A percentile compares a stretch with the other conserved stretches of the same genome.
These are phyloP conservation scores for Paecilomyces sp. DNA, from an alignment of 2,329 filamentous ascomycete genomes.

Conservation along the genomic window DNA sequence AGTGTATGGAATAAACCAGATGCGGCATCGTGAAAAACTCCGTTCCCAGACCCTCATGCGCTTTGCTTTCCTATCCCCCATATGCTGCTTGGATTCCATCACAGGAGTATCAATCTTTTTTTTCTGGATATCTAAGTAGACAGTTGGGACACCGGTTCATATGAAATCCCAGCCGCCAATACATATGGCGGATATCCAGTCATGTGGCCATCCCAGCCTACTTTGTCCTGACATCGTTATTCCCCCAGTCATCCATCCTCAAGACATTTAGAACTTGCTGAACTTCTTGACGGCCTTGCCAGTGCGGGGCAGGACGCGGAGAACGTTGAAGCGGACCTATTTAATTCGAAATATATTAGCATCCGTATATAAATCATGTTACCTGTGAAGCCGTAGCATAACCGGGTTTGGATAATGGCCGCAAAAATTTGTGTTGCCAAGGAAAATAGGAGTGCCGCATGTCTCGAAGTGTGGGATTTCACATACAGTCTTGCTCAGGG, in stretches of 20 bases:
- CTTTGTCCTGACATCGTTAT: conserved; percentile 18
- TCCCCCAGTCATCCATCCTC: conserved; percentile 20
- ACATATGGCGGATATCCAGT: conserved; percentile 28
- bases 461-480: conserved; percentile 6
- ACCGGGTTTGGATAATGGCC: not conserved
- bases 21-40: conserved; percentile 10
- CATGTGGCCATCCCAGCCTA: conserved; percentile 1
- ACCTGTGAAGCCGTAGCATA: not conserved
- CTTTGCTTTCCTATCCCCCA: conserved; percentile 5
- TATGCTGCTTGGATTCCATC: conserved; percentile 20
- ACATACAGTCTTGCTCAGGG: conserved; percentile 98
- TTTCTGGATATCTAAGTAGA: conserved; percentile 35
- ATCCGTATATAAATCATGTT: not conserved
- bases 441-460: not conserved
- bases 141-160: conserved; percentile 25
- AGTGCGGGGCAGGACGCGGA: conserved; percentile 94
- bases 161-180: conserved; percentile 30
- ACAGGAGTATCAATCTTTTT: conserved; percentile 28
- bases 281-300: conserved; percentile 98
- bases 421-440: not conserved
- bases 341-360: conserved; percentile 2
- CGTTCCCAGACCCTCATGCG: conserved; percentile 9
- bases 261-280: conserved; percentile 81
- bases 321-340: conserved; percentile 98
- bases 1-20: conserved; percentile 6